Evolutionary conservation across 495 filamentous ascomycete genomes (phyloP), one percentile per base, ranked within the genome.

Genomic region (Echria macrotheca): DNA sequence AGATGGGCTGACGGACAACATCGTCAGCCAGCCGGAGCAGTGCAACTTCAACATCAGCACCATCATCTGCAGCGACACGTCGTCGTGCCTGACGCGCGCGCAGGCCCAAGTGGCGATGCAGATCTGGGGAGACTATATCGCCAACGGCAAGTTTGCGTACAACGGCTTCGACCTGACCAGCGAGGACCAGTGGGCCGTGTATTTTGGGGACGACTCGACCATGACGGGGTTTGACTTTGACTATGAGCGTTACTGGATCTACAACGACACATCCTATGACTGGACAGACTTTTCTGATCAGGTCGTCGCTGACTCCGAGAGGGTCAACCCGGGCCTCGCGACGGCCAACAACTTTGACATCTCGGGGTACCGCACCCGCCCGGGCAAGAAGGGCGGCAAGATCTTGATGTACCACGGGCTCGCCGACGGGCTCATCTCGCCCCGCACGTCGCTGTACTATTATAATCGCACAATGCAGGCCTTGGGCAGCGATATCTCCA

Each of bases 1-100:
- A 15, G 85, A 88, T 58, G 84, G 84, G 1, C 67, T 78, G 0
- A 60, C 68, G 5, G 85, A 87, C 54, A 78, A 73, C 23, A 81
- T 87, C 56, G 80, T 89, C 52, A 80, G 79, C 53, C 66, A 75
- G 39, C 80, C 84, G 0, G 66, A 71, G 31, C 63, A 73, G 12
- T 89, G 84, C 66, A 61, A 72, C 22, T 77, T 85, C 18, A 57
- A 75, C 36, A 66, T 78, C 5, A 70, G 75, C 43, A 63, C 67
- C 0, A 58, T 87, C 25, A 70, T 77, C 10, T 86, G 85, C 59
- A 53, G 55, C 10, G 58, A 66, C 35, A 66, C 67, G 0, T 59
- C 53, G 1, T 52, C 55, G 4, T 87, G 85, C 53, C 66, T 88
- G 3, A 80, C 73, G 1, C 63, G 67, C 15, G 57, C 69, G 12